A percentile compares a stretch with the other conserved stretches of the same genome.
Evolutionary conservation across 768 basidiomycete genomes (phyloP).

Genomic region (Russula sp.): DNA sequence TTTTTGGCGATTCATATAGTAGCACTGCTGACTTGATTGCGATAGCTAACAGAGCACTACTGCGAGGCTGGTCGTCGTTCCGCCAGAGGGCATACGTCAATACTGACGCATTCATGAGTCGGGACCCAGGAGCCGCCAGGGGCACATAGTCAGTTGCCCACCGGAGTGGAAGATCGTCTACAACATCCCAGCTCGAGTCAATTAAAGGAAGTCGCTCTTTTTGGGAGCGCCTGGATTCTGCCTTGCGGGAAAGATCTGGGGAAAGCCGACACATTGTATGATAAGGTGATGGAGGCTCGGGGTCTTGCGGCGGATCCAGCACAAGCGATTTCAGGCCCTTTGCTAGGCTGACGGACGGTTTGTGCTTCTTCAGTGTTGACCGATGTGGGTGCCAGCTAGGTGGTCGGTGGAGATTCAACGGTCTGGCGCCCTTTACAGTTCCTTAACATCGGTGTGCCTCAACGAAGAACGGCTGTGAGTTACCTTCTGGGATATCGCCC

Average conservation of each 20-base stretch:
- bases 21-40: conserved; percentile 67
- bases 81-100: conserved; percentile 63
- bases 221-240: neutral
- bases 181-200: conserved; percentile 47
- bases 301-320: conserved; percentile 32
- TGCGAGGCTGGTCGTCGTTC: conserved; percentile 45
- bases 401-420: conserved; percentile 51
- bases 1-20: conserved; percentile 74
- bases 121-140: conserved; percentile 59
- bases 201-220: neutral
- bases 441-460: neutral
- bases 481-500: conserved; percentile 64
- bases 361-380: conserved; percentile 40
- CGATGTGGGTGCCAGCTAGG: conserved; percentile 46
- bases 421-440: conserved; percentile 42
- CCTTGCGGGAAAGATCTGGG: neutral
- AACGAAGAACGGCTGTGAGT: neutral
- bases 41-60: conserved; percentile 55
- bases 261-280: neutral
- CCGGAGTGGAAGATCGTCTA: conserved; percentile 64
- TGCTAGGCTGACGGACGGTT: conserved; percentile 50
- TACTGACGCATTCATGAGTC: conserved; percentile 51
- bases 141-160: conserved; percentile 88
- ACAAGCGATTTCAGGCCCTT: conserved; percentile 57
- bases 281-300: conserved; percentile 23